phyloP scores from a whole-genome alignment of 2,329 filamentous ascomycete genomes.

The Calonectria ilicicola region DNA sequence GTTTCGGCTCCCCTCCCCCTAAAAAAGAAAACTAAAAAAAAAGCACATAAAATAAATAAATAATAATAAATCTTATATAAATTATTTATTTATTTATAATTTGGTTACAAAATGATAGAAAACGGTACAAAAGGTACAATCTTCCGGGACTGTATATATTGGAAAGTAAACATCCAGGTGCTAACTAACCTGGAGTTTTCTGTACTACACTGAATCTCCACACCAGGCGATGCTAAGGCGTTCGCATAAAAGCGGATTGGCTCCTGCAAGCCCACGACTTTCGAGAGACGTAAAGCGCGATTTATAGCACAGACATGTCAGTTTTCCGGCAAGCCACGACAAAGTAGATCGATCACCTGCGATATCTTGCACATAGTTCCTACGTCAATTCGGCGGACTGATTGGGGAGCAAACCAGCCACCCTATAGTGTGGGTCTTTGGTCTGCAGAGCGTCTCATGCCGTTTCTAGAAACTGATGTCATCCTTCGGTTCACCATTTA shows the following conservation, averaged over 20 bases:
- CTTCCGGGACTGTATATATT: too few species aligned
- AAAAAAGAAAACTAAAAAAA: too few species aligned
- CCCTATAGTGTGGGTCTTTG: too few species aligned
- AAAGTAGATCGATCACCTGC: background rate
- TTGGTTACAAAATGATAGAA: too few species aligned
- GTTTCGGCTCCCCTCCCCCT: too few species aligned
- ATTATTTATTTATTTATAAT: too few species aligned
- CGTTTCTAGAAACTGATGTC: background rate
- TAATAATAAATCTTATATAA: too few species aligned
- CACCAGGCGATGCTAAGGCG: background rate
- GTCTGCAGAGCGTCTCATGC: background rate
- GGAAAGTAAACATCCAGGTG: background rate
- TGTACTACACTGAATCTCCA: background rate
- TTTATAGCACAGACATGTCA: background rate
- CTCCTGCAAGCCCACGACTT: too few species aligned
- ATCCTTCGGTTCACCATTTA: background rate
- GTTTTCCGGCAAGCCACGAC: background rate
- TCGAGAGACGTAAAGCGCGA: background rate
- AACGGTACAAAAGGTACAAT: too few species aligned
- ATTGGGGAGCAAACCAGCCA: background rate
- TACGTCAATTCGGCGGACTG: background rate
- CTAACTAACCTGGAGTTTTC: background rate
- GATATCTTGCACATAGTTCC: too few species aligned
- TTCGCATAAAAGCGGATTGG: background rate
- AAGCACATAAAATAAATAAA: too few species aligned